Base-by-base conservation (phyloP, 208 protist genomes). In the Acanthamoeba culbertsoni region DNA sequence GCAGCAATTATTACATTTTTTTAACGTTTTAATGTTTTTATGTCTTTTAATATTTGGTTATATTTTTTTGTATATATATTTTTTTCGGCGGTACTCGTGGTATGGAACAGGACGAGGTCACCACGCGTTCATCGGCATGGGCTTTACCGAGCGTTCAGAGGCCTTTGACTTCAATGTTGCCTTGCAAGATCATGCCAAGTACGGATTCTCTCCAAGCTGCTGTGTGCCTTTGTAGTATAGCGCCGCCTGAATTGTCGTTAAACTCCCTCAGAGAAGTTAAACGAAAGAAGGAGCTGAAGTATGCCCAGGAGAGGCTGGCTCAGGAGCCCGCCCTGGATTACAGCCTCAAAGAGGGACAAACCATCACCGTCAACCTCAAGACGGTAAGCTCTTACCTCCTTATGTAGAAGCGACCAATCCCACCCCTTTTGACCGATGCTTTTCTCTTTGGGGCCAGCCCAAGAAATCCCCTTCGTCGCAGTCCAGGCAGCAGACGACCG, bases 141-240 rank as follows among this genome's bases (percentile, higher is more conserved):
- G 90, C 5, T 93, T 93, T 46, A 59, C 45, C 28, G 90, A 93
- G 53, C 65, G 90, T 33, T 46, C 51, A 23, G 90, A 77, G 51
- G 65, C 90, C n/a, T 93, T 93, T 86, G 90, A 93, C 53, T 93
- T 93, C 65, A 93, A 93, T 68, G 90, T 93, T 0, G 90, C 90
- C 7, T n/a, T 93, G 10, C 90, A 93, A 37, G 65, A 84, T n/a
- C 90, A 93, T 35, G 51, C 65, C 65, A 84, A 93, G 90, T 93
- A 68, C n/a, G n/a, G n/a, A n/a, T n/a, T n/a, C n/a, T n/a, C n/a
- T n/a, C n/a, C n/a, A n/a, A n/a, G 16, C 68, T 71, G 8, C n/a
- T 71, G 57, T 10, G 6, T 90, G 35, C 40, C 20, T 40, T 28
- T 90, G 18, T 28, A 26, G 8, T 12, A 71, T 40, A 12, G n/a